Conservation (phyloP, 805 yeast genomes). For the Candida andamanensis region DNA sequence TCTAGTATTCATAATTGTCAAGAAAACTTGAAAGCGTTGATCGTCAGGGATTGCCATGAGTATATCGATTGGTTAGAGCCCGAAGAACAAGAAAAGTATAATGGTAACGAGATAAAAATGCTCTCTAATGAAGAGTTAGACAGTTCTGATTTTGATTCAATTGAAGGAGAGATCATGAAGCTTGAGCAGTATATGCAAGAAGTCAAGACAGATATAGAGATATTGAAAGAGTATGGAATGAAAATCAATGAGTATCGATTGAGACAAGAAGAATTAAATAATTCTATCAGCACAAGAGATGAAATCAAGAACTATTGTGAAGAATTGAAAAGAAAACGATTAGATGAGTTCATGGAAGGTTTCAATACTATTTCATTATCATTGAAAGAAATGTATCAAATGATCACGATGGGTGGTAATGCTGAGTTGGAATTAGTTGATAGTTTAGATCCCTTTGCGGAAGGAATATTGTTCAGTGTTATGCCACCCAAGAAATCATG, state of each 20-base stretch:
- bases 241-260: constrained; percentile 59
- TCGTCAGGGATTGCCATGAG: constrained; percentile 50
- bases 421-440: constrained; percentile 96
- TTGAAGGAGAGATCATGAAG: constrained; percentile 48
- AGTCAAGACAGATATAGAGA: constrained; percentile 64
- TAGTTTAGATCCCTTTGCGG: constrained; percentile 95
- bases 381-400: constrained; percentile 93
- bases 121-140: constrained; percentile 49
- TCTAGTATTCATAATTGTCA: constrained; percentile 35
- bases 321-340: constrained; percentile 63
- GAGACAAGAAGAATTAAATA: constrained; percentile 62
- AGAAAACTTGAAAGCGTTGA: constrained; percentile 38
- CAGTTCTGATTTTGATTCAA: constrained; percentile 40
- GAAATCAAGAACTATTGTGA: constrained; percentile 56
- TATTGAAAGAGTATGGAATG: constrained; percentile 68
- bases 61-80: constrained; percentile 47
- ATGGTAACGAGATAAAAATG: constrained; percentile 35
- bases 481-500: constrained; percentile 99
- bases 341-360: constrained; percentile 91
- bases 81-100: constrained; percentile 32
- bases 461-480: constrained; percentile 92
- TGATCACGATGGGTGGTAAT: constrained; percentile 99
- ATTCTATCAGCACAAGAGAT: constrained; percentile 65
- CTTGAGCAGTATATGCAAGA: constrained; percentile 53
- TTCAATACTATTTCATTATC: constrained; percentile 82